A percentile compares a stretch with the other conserved stretches of the same genome.
These are phyloP conservation scores for Excoecaria agallocha DNA, from an alignment of 345 rosid genomes.

Conservation along the genomic window DNA sequence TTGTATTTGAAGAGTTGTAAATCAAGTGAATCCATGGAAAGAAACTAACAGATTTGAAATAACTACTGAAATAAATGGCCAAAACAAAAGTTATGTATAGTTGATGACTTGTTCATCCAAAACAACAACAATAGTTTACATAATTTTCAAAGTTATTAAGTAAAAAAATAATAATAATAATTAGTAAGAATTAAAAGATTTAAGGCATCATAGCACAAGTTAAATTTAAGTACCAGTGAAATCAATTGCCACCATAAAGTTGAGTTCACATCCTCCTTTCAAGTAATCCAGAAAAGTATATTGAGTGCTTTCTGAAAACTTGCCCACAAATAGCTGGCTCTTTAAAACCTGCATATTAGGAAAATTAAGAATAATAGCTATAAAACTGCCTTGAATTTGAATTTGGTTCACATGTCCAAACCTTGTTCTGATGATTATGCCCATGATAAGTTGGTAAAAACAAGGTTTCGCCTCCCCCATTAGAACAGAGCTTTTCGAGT, in stretches of 20 bases:
- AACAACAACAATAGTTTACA: not conserved
- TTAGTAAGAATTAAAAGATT: not conserved
- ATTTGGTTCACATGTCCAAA: conserved; percentile 24
- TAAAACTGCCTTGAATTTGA: conserved; percentile 12
- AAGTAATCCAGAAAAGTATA: conserved; percentile 81
- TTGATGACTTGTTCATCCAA: not conserved
- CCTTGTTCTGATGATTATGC: conserved; percentile 59
- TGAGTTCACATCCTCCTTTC: conserved; percentile 76
- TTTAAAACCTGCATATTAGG: conserved; percentile 46
- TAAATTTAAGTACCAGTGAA: conserved; percentile 62
- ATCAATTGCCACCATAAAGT: conserved; percentile 96
- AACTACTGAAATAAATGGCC: not conserved
- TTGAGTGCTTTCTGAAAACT: conserved; percentile 60
- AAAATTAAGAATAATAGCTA: conserved; percentile 4
- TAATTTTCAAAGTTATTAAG: not conserved
- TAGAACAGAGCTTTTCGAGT: conserved; percentile 62
- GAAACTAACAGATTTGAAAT: conserved; percentile 1
- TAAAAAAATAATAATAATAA: not conserved
- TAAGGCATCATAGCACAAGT: not conserved
- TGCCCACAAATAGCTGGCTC: conserved; percentile 73
- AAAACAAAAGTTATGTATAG: not conserved
- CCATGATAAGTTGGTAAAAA: conserved; percentile 55
- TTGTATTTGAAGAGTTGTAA: not conserved
- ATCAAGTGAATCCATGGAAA: not conserved
- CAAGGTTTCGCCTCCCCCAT: conserved; percentile 50